These are phyloP conservation scores for Boletus subcaerulescens DNA, from an alignment of 768 basidiomycete species.

Conservation along the genomic window DNA sequence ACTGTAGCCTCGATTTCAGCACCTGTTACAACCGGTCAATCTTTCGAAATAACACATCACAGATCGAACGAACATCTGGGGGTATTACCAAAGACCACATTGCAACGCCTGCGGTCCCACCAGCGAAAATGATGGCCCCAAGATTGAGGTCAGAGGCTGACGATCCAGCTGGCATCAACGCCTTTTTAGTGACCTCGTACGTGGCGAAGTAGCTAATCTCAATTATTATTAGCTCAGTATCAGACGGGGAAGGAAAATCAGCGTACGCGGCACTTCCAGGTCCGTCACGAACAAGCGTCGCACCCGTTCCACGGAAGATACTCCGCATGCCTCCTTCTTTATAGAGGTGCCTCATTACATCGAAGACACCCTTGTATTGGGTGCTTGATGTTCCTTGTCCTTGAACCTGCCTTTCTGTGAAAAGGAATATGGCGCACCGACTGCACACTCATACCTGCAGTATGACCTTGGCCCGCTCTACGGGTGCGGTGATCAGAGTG, in stretches of 20 bases:
- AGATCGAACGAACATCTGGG: constrained; percentile 69
- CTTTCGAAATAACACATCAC: not conserved
- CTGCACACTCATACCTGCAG: constrained; percentile 59
- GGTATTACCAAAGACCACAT: constrained; percentile 99
- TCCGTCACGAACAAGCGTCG: constrained; percentile 93
- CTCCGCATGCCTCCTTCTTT: constrained; percentile 89
- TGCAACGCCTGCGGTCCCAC: constrained; percentile 91
- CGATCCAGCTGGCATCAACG: constrained; percentile 75
- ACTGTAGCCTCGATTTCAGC: constrained; percentile 92
- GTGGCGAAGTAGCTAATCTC: constrained; percentile 85
- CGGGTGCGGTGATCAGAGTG: constrained; percentile 90
- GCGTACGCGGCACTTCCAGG: constrained; percentile 95
- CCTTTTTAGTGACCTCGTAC: constrained; percentile 91
- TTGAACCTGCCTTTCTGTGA: constrained; percentile 59
- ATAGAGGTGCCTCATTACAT: constrained; percentile 89
- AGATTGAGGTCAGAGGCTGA: constrained; percentile 82
- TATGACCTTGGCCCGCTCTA: constrained; percentile 95
- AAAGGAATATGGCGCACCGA: not conserved
- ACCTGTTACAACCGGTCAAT: constrained; percentile 52
- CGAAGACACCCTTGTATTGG: constrained; percentile 86
- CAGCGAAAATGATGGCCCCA: constrained; percentile 83
- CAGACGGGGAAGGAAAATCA: not conserved
- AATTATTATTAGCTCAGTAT: constrained; percentile 2
- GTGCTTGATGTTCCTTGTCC: constrained; percentile 73
- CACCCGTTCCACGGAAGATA: constrained; percentile 88